Base-by-base conservation (phyloP, 306 rosid genomes). In the Quercus variabilis region DNA sequence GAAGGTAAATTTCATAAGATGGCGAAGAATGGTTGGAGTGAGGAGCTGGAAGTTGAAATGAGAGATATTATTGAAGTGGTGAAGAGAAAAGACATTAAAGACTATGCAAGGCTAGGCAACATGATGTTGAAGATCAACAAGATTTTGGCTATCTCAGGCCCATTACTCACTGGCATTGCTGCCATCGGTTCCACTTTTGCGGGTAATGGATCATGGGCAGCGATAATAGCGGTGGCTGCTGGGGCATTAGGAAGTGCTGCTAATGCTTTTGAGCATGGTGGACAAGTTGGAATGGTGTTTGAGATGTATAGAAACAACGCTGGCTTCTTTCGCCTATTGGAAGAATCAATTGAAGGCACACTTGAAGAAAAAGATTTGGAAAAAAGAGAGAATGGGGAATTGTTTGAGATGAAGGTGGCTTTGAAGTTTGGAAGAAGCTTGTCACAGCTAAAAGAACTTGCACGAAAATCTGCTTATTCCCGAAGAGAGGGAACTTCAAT, bases 211-310 rank as follows among this genome's bases (percentile, higher is more conserved):
- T 77, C 79, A 3, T 23, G 33, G 41, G 70, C 26, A 0, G 69
- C 76, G 13, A 56, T 51, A 1, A 81, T 63, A 6, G 89, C 85
- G 3, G 85, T 79, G 75, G 60, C 64, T 18, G 84, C 86, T 1
- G 89, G 89, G 13, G 54, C 89, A 2, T 86, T 86, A 59, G 86
- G 81, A 3, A 72, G 55, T 0, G 82, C 63, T 23, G 85, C 83
- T 15, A 86, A 77, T 73, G 68, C 83, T 10, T 80, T 86, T 6
- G 85, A 73, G 28, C 89, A 86, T 26, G 85, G 87, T 18, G 81
- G 72, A 2, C 89, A 86, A 78, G 73, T 86, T 15, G 89, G 90
- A 23, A 86, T 81, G 90, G 87, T 87, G 80, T 58, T 78, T 19
- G 87, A 87, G 82, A 78, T 87, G 90, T 83, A 87, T 4, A 72